phyloP scores from a whole-genome alignment of 352 stramenopile species.

The Pythium apleroticum region DNA sequence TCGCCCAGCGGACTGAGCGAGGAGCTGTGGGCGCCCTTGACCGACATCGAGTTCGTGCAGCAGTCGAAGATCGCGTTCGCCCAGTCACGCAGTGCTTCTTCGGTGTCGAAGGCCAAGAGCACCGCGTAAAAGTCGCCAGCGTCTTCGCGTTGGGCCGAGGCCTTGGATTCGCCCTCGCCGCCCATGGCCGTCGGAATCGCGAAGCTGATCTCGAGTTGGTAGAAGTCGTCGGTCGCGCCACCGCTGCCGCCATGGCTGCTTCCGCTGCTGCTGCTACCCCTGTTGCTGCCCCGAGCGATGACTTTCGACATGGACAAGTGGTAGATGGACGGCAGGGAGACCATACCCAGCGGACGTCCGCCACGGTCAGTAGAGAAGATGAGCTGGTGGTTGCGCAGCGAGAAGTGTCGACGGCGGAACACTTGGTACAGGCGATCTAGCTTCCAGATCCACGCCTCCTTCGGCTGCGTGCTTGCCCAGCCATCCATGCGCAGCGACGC shows the following conservation, averaged over 20 bases:
- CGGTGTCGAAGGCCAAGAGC: constrained; percentile 75
- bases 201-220: constrained; percentile 84
- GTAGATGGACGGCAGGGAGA: constrained; percentile 81
- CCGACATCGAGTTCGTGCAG: constrained; percentile 86
- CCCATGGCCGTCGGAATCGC: constrained; percentile 61
- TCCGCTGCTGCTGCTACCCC: constrained; percentile 27
- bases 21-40: constrained; percentile 53
- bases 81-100: constrained; percentile 72
- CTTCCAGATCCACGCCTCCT: constrained; percentile 89
- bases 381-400: constrained; percentile 80
- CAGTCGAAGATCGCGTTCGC: constrained; percentile 80
- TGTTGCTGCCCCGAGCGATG: constrained; percentile 37
- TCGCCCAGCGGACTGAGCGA: constrained; percentile 59
- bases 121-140: constrained; percentile 81
- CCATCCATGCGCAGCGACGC: constrained; percentile 48
- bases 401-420: constrained; percentile 81
- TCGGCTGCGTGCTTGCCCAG: constrained; percentile 76
- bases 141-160: constrained; percentile 42
- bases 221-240: constrained; percentile 65
- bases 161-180: constrained; percentile 26
- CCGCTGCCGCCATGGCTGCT: constrained; percentile 16
- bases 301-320: constrained; percentile 82
- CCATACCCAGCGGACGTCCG: constrained; percentile 68
- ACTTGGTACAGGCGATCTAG: constrained; percentile 85
- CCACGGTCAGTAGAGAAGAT: constrained; percentile 75